Conservation (phyloP, 805 yeast genomes). For the Teunomyces aglyptinius region DNA sequence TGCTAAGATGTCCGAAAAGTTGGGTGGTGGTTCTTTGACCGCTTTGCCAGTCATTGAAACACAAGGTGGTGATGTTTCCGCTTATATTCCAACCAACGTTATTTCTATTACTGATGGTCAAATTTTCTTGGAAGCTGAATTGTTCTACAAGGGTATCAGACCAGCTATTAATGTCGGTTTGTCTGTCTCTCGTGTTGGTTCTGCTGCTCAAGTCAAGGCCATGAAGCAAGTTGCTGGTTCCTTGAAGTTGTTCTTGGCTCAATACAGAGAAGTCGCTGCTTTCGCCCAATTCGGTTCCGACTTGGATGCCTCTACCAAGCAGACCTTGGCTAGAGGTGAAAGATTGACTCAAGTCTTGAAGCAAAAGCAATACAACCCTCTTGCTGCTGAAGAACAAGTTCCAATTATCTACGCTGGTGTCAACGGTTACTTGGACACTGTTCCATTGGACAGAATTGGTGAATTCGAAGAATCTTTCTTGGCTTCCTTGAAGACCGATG, state of each 20-base stretch:
- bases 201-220: slow-evolving; percentile 99
- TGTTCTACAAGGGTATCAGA: slow-evolving; percentile 99
- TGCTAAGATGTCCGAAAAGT: slow-evolving; percentile 88
- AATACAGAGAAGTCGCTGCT: slow-evolving; percentile 99
- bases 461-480: slow-evolving; percentile 92
- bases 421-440: slow-evolving; percentile 93
- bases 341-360: slow-evolving; percentile 98
- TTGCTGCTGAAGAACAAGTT: slow-evolving; percentile 98
- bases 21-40: slow-evolving; percentile 93
- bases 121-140: slow-evolving; percentile 98
- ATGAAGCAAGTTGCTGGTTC: slow-evolving; percentile 99
- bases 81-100: slow-evolving; percentile 96
- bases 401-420: slow-evolving; percentile 99
- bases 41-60: slow-evolving; percentile 97
- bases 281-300: slow-evolving; percentile 99
- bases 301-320: slow-evolving; percentile 99
- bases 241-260: slow-evolving; percentile 99
- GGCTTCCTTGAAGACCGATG: slow-evolving; percentile 88
- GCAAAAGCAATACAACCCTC: slow-evolving; percentile 96
- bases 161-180: slow-evolving; percentile 99
- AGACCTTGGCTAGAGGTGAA: slow-evolving; percentile 99
- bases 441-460: slow-evolving; percentile 82
- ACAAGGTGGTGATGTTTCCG: slow-evolving; percentile 99
- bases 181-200: slow-evolving; percentile 99
- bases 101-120: slow-evolving; percentile 98